Base-by-base conservation (phyloP, 352 stramenopile genomes). In the Phytophthora pluvialis region DNA sequence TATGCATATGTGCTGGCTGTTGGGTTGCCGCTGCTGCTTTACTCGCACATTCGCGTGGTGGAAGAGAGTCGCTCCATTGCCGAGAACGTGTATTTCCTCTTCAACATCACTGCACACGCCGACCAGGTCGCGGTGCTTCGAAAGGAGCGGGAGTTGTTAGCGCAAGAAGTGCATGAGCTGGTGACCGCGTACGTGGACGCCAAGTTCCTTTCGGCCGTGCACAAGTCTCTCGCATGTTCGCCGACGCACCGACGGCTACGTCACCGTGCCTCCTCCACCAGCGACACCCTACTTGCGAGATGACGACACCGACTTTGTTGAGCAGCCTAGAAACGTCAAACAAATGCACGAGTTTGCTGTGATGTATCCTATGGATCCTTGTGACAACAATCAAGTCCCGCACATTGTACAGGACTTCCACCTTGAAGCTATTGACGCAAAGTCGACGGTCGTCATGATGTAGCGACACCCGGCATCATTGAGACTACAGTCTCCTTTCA, bases 21-120 rank as follows among this genome's bases (percentile, higher is more conserved):
- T 15, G 73, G 72, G 0, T 62, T 93, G 4, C 84, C 84, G 3
- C 26, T 93, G 47, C 70, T 91, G 32, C 71, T 93, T 29, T 91
- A 91, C 53, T 91, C 80, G 54, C 82, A 91, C 67, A 93, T 91
- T 55, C 81, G 79, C 35, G 82, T 93, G 55, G 57, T 93, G 1
- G 84, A 91, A 71, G 84, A 93, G 57, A 84, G 84, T 45, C 82
- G 84, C 12, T 85, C 82, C n/a, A 79, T 91, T 43, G 63, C 83
- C n/a, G 82, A 93, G 51, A 91, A 90, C 46, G 80, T 93, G 26
- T 72, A 76, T 25, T 93, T 90, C 67, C 72, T 91, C 33, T 88
- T 88, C 60, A 90, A 82, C 64, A 88, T 91, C 54, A 73, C 84
- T 1, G 70, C 80, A 8, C 80, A 90, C 53, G 64, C 79, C 7